A percentile compares a stretch with the other conserved stretches of the same genome.
Evolutionary conservation across 75 land plant genomes (phyloP).

Genomic region (Sequoiadendron giganteum): DNA sequence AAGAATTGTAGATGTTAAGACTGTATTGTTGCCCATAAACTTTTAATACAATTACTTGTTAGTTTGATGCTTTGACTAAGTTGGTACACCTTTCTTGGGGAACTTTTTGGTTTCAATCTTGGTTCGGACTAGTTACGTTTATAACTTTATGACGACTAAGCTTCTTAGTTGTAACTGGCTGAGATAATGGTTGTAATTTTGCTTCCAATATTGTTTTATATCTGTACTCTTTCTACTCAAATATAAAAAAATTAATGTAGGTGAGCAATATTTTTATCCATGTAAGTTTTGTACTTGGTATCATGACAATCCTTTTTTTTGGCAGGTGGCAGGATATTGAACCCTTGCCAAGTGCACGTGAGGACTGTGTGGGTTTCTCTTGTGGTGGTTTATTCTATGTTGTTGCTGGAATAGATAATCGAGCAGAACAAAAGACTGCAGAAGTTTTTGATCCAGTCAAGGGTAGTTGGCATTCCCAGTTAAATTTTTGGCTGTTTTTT

Average conservation of each 20-base stretch:
- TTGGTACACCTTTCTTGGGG: no score
- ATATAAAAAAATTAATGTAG: not conserved
- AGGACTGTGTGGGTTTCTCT: slow-evolving; percentile 25
- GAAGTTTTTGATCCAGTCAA: slow-evolving; percentile 26
- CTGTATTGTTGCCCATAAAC: no score
- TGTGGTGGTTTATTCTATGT: slow-evolving; percentile 25
- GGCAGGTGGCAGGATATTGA: slow-evolving; percentile 33
- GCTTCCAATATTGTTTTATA: no score
- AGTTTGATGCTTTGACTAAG: no score
- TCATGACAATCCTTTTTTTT: slow-evolving; percentile 1
- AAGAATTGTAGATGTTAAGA: no score
- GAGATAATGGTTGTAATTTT: no score
- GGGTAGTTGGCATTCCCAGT: slow-evolving; percentile 17
- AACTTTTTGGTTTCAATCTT: no score
- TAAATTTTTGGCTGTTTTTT: slow-evolving; percentile 27
- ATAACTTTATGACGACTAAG: no score
- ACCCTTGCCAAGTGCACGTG: slow-evolving; percentile 28
- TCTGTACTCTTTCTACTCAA: no score
- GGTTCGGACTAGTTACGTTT: no score
- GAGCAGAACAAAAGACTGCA: slow-evolving; percentile 15
- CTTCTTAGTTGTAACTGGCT: no score
- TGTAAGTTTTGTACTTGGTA: not conserved
- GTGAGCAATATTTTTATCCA: not conserved
- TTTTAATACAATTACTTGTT: no score
- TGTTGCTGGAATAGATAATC: slow-evolving; percentile 21